Conservation (phyloP, 768 basidiomycete species). For the Naematelia encephala region DNA sequence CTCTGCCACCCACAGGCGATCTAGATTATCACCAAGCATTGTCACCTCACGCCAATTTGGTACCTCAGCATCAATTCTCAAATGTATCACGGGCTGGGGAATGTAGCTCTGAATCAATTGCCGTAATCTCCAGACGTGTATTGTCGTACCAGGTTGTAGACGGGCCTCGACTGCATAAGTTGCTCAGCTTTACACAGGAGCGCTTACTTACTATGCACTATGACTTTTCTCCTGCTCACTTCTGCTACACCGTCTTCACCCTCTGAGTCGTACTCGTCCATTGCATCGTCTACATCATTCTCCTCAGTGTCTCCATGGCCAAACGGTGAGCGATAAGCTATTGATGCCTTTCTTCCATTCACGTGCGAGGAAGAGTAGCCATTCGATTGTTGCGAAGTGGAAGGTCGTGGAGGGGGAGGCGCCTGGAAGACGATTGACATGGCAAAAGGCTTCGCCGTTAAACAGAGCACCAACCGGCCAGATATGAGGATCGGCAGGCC, state of each 20-base stretch:
- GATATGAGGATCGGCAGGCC: not conserved
- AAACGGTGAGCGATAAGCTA: not conserved
- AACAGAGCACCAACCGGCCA: not conserved
- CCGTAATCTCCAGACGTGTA: not conserved
- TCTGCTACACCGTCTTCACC: constrained; percentile 1
- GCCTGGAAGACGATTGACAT: constrained; percentile 1
- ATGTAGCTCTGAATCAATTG: not conserved
- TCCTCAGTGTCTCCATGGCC: not conserved
- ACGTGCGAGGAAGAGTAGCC: not conserved
- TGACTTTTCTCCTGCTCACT: not conserved
- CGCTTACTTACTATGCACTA: not conserved
- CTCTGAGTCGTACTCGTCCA: not conserved
- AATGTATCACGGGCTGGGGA: not conserved
- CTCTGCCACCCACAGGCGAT: constrained; percentile 69
- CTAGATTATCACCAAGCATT: constrained; percentile 67
- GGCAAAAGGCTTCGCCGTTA: not conserved
- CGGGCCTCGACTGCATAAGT: not conserved
- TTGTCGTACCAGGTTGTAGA: not conserved
- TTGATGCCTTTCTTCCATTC: not conserved
- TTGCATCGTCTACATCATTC: not conserved
- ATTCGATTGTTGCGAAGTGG: not conserved
- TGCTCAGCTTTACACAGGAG: not conserved
- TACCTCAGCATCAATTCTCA: not conserved
- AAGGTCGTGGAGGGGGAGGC: not conserved
- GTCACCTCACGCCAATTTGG: constrained; percentile 1